Conservation (phyloP, 2,329 filamentous ascomycete genomes). For the Pseudogymnoascus verrucosus region DNA sequence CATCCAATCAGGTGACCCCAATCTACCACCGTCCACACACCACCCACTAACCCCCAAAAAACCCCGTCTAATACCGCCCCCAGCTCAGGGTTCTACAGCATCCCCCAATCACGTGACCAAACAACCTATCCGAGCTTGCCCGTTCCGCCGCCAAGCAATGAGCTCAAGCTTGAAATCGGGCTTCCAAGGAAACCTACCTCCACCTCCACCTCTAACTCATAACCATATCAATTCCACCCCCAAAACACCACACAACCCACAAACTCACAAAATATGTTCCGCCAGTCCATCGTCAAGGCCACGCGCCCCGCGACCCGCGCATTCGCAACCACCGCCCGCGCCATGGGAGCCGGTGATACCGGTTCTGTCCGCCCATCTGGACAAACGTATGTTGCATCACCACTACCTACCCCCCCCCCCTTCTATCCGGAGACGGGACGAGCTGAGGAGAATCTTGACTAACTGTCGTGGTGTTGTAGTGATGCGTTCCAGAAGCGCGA, state of each 20-base stretch:
- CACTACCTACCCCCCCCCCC: background rate
- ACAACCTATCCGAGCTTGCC: constrained; percentile 13
- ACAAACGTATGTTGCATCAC: constrained; percentile 10
- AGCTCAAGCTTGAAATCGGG: constrained; percentile 15
- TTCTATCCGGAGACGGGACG: too few relatives aligned
- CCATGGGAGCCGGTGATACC: constrained; percentile 60
- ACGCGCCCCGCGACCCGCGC: constrained; percentile 40
- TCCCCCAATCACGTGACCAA: constrained; percentile 7
- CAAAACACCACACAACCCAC: background rate
- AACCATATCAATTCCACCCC: constrained; percentile 12
- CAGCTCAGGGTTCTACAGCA: background rate
- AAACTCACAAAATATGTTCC: constrained; percentile 50
- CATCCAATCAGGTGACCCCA: constrained; percentile 2
- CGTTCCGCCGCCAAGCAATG: constrained; percentile 15
- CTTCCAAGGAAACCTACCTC: constrained; percentile 15
- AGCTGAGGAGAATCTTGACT: background rate
- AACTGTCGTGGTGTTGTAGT: constrained; percentile 37
- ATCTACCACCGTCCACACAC: constrained; percentile 12
- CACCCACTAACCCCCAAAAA: too few relatives aligned
- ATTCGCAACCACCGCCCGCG: constrained; percentile 26
- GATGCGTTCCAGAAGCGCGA: constrained; percentile 93
- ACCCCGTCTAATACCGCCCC: constrained; percentile 2
- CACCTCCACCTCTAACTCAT: constrained; percentile 13
- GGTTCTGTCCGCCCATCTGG: constrained; percentile 21
- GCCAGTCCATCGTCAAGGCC: constrained; percentile 47